These are phyloP conservation scores for Syzygium aqueum DNA, from an alignment of 345 rosid species.

Conservation along the genomic window DNA sequence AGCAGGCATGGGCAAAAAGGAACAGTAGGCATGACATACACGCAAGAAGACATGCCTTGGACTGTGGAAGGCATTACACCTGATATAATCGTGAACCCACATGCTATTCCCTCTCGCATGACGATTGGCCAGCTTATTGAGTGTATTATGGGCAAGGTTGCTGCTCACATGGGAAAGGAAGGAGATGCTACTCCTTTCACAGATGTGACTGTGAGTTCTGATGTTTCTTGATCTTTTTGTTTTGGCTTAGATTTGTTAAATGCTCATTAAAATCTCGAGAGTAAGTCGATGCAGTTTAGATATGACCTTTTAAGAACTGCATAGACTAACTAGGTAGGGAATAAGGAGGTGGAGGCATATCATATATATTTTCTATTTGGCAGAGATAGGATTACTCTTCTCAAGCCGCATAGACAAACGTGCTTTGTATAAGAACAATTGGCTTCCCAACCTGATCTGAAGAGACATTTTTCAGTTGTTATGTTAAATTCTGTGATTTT, in stretches of 20 bases:
- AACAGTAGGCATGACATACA: conserved; percentile 97
- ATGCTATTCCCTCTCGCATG: conserved; percentile 99
- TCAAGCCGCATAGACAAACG: background rate
- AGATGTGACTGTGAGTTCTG: conserved; percentile 80
- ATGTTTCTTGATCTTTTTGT: background rate
- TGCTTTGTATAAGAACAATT: background rate
- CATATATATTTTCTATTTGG: background rate
- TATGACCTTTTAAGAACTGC: background rate
- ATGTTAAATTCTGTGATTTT: background rate
- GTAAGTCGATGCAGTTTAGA: background rate
- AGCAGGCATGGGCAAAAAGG: conserved; percentile 99
- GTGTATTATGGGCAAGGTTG: conserved; percentile 99
- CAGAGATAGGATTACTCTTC: background rate
- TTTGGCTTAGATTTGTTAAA: background rate
- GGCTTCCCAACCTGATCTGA: background rate
- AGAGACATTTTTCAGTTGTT: background rate
- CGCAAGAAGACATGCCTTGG: conserved; percentile 99
- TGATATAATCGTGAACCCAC: conserved; percentile 91
- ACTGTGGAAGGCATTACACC: conserved; percentile 93
- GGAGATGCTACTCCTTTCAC: conserved; percentile 99
- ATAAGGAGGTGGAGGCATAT: background rate
- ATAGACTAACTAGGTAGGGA: background rate
- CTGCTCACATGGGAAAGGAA: conserved; percentile 99
- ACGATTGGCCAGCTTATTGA: conserved; percentile 98
- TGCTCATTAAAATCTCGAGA: background rate